These are phyloP conservation scores for Fusarium sp. DNA, from an alignment of 2,329 filamentous ascomycete species.

Conservation along the genomic window DNA sequence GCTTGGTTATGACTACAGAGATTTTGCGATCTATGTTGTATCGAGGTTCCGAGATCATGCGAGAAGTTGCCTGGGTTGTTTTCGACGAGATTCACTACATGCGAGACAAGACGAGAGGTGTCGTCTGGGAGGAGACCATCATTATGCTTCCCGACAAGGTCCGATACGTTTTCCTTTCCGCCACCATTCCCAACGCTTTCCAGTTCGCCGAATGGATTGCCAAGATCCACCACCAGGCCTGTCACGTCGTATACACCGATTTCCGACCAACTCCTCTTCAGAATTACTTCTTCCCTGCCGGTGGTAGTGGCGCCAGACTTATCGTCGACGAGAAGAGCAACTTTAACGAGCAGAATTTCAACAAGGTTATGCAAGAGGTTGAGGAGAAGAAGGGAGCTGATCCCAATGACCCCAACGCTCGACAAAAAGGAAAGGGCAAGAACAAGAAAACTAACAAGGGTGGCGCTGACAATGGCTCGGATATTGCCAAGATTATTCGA, in stretches of 20 bases:
- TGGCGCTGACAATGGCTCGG: conserved; percentile 76
- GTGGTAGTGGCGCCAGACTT: conserved; percentile 90
- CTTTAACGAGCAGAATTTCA: conserved; percentile 97
- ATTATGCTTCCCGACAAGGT: conserved; percentile 98
- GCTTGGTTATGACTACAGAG: conserved; percentile 98
- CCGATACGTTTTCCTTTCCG: conserved; percentile 96
- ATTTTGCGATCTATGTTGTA: conserved; percentile 99
- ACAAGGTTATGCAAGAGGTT: conserved; percentile 91
- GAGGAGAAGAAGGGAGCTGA: conserved; percentile 89
- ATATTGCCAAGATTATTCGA: conserved; percentile 97
- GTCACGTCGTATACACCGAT: conserved; percentile 98
- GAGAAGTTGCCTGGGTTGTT: conserved; percentile 97
- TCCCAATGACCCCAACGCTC: conserved; percentile 80
- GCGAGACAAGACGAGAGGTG: conserved; percentile 91
- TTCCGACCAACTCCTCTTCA: conserved; percentile 96
- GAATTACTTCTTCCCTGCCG: conserved; percentile 96
- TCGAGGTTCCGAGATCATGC: conserved; percentile 98
- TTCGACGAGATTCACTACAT: conserved; percentile 99
- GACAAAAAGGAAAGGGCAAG: conserved; percentile 86
- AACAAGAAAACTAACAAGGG: conserved; percentile 94
- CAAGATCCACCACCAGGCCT: conserved; percentile 96
- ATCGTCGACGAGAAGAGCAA: conserved; percentile 97
- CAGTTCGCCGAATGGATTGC: conserved; percentile 99
- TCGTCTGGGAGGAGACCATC: conserved; percentile 99
- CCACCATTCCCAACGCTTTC: conserved; percentile 98